Percentiles rank a stretch among this genome's conserved stretches.
Conservation (phyloP, 768 basidiomycete species). For the Suillus hirtellus region DNA sequence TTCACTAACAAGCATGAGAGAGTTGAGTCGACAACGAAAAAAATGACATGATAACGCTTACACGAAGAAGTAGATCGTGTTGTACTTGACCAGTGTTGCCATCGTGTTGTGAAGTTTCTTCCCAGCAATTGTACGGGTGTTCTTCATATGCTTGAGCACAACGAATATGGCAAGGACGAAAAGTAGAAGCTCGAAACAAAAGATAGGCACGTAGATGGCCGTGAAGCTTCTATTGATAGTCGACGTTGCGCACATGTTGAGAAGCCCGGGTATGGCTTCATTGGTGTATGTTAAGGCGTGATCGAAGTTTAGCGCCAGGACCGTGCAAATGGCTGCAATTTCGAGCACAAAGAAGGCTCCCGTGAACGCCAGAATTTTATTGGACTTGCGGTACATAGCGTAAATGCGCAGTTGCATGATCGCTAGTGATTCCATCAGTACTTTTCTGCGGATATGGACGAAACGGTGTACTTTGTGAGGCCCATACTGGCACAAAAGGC, state of each 20-base stretch:
- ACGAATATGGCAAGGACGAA: constrained; percentile 11
- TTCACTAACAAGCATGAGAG: constrained; percentile 1
- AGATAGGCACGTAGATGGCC: constrained; percentile 13
- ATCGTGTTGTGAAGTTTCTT: constrained; percentile 9
- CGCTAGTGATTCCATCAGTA: constrained; percentile 1
- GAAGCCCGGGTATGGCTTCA: constrained; percentile 11
- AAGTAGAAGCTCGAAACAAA: constrained; percentile 11
- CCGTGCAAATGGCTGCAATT: constrained; percentile 10
- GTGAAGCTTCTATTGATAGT: constrained; percentile 4
- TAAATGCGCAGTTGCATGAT: constrained; percentile 16
- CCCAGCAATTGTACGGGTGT: constrained; percentile 5
- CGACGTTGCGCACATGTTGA: constrained; percentile 12
- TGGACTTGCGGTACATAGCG: constrained; percentile 15
- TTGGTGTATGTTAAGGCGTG: constrained; percentile 9
- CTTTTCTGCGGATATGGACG: not conserved
- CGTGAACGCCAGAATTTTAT: constrained; percentile 7
- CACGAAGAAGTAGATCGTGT: constrained; percentile 14
- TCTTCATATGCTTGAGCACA: constrained; percentile 12
- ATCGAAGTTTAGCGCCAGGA: constrained; percentile 11
- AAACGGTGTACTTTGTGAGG: constrained; percentile 9
- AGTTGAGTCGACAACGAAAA: not conserved
- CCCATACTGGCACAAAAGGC: constrained; percentile 11
- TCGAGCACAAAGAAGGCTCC: constrained; percentile 7
- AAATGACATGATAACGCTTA: not conserved
- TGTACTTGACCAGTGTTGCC: constrained; percentile 10